These are phyloP conservation scores for Opeltia flavorubescens DNA, from an alignment of 495 filamentous ascomycete genomes.

Conservation along the genomic window DNA sequence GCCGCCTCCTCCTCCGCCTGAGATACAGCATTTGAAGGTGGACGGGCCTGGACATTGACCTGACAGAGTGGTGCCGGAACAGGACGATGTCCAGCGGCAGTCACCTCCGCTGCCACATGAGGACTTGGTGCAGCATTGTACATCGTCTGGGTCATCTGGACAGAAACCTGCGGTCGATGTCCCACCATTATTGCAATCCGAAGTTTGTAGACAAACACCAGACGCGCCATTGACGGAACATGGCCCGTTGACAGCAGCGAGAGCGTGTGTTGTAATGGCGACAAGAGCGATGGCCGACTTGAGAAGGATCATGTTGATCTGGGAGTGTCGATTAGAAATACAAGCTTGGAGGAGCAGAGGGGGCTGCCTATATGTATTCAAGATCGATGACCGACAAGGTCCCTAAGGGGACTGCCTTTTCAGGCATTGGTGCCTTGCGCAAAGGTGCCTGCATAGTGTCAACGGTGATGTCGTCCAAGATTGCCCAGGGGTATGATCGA, in stretches of 20 bases:
- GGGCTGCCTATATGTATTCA: too few species aligned
- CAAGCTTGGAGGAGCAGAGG: too few species aligned
- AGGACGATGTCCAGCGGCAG: constrained; percentile 3
- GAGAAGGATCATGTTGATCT: too few species aligned
- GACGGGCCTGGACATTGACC: constrained; percentile 4
- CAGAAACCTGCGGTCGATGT: constrained; percentile 3
- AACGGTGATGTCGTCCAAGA: too few species aligned
- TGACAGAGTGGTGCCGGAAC: background rate
- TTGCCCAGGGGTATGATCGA: too few species aligned
- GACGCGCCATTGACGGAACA: constrained; percentile 3
- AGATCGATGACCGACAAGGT: too few species aligned
- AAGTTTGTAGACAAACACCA: constrained; percentile 3
- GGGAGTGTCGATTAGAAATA: too few species aligned
- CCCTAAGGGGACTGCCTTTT: too few species aligned
- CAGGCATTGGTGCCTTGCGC: too few species aligned
- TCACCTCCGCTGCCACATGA: constrained; percentile 2
- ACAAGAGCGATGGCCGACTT: too few species aligned
- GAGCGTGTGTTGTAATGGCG: background rate
- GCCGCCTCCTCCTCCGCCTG: background rate
- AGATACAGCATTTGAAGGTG: constrained; percentile 5
- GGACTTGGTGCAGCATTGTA: constrained; percentile 9
- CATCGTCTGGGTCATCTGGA: background rate
- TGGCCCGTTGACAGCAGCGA: constrained; percentile 6
- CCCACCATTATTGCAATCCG: constrained; percentile 1
- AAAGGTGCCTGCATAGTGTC: too few species aligned